Base-by-base conservation (phyloP, 192 early-diverging fungal species). In the Linnemannia exigua region DNA sequence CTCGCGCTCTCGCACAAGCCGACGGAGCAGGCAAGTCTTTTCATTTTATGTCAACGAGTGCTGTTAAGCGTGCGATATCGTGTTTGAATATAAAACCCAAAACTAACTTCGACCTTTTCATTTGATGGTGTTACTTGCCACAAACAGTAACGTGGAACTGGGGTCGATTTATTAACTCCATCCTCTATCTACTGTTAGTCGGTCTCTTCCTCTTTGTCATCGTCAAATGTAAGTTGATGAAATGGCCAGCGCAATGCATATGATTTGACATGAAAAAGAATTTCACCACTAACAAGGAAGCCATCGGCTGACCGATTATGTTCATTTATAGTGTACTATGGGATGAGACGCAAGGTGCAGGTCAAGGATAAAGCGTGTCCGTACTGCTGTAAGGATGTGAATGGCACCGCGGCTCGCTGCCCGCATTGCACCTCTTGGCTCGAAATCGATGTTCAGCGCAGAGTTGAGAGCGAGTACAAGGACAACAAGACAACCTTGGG, bases 121-220 rank as follows among this genome's bases (percentile, higher is more conserved):
- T 5, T 54, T 73, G 16, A 74, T 54, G 0, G 2, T 74, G 15
- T 61, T 14, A 25, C 6, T 28, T 6, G 2, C n/a, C n/a, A n/a
- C n/a, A n/a, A 38, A 74, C 66, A 80, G 79, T 80, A 8, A 80
- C 79, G 5, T 80, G 79, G 79, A 80, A 74, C 79, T 80, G 72
- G 79, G 72, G 72, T 25, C 31, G 72, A 11, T 80, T 80, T 63
- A 48, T 80, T 72, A 80, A 80, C 46, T 74, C 79, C 0, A n/a
- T 80, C 61, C 73, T 80, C 61, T 73, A 80, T 46, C 31, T 80
- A 17, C 1, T 80, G 20, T 31, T 80, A 3, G 41, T 80, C 61
- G 71, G 71, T 0, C 41, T 80, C 36, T 67, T 80, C 48, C 46
- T 80, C 41, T 74, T 80, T 33, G 0, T 58, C 47, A 14, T 80